Percentiles rank a stretch among this genome's conserved stretches.
Evolutionary conservation across 805 yeast species (phyloP).

Genomic region (Saccharomycopsis sp.): DNA sequence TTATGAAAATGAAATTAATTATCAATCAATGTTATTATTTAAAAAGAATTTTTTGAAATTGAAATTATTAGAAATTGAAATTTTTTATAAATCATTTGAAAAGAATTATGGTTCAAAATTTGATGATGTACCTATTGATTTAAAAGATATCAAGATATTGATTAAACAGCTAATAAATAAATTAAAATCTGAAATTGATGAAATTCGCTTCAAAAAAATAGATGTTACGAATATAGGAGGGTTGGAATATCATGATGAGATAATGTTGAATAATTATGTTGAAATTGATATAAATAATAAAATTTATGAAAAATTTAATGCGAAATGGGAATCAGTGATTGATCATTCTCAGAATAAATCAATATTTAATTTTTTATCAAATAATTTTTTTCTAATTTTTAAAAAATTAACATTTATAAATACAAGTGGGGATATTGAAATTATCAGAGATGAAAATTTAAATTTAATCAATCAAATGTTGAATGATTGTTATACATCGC

Average conservation of each 20-base stretch:
- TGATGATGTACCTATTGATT: constrained; percentile 25
- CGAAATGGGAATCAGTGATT: constrained; percentile 6
- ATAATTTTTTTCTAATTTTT: constrained; percentile 22
- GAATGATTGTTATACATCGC: constrained; percentile 14
- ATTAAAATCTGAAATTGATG: constrained; percentile 38
- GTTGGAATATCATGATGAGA: constrained; percentile 25
- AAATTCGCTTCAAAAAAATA: constrained; percentile 50
- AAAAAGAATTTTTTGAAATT: constrained; percentile 36
- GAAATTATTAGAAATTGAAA: constrained; percentile 35
- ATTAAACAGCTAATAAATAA: constrained; percentile 32
- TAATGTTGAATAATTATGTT: constrained; percentile 38
- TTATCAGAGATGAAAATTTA: constrained; percentile 16
- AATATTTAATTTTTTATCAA: constrained; percentile 17
- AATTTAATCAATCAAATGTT: constrained; percentile 16
- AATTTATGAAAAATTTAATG: constrained; percentile 28
- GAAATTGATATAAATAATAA: constrained; percentile 33
- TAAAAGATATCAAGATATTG: constrained; percentile 24
- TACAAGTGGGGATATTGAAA: constrained; percentile 18
- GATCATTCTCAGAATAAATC: constrained; percentile 24
- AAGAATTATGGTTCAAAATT: constrained; percentile 20
- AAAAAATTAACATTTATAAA: constrained; percentile 21
- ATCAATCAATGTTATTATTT: constrained; percentile 32
- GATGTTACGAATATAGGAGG: constrained; percentile 32
- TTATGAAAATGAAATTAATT: constrained; percentile 24
- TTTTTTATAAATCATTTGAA: constrained; percentile 23